Percentiles rank a stretch among this genome's conserved stretches.
phyloP scores from a whole-genome alignment of 202 grass and related monocot genomes.

The Schoenoplectus triqueter region DNA sequence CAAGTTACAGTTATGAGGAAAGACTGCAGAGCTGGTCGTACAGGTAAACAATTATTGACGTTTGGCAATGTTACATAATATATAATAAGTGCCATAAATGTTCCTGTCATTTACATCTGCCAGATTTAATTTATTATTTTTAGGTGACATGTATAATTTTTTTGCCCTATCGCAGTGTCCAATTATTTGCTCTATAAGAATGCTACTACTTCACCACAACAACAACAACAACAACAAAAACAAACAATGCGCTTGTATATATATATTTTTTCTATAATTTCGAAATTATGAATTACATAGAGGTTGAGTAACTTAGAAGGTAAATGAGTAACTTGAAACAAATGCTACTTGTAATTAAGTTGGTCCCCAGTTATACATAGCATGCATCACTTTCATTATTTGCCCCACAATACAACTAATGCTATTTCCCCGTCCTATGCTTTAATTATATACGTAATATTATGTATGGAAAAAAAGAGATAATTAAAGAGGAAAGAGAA shows the following conservation, averaged over 20 bases:
- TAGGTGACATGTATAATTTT: background rate
- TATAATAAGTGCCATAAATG: background rate
- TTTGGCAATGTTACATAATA: background rate
- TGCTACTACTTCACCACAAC: background rate
- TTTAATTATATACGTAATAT: background rate
- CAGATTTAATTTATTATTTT: background rate
- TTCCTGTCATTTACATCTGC: background rate
- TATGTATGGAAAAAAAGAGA: background rate
- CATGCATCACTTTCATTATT: background rate
- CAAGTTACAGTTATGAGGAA: background rate
- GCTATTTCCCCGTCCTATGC: background rate
- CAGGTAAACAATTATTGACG: background rate
- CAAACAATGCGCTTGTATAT: background rate
- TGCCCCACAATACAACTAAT: background rate
- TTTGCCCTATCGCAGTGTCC: background rate
- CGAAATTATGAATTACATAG: background rate
- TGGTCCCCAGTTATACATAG: constrained; percentile 7
- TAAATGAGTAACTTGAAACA: background rate
- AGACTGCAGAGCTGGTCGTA: background rate
- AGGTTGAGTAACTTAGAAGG: constrained; percentile 13
- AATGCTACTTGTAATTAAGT: background rate
- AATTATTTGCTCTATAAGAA: background rate
- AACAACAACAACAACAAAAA: background rate
- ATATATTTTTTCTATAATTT: background rate
- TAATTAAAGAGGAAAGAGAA: background rate